Percentiles rank a stretch among this genome's conserved stretches.
These are phyloP conservation scores for Hapsidospora chrysogenum DNA, from an alignment of 495 filamentous ascomycete species.

Conservation along the genomic window DNA sequence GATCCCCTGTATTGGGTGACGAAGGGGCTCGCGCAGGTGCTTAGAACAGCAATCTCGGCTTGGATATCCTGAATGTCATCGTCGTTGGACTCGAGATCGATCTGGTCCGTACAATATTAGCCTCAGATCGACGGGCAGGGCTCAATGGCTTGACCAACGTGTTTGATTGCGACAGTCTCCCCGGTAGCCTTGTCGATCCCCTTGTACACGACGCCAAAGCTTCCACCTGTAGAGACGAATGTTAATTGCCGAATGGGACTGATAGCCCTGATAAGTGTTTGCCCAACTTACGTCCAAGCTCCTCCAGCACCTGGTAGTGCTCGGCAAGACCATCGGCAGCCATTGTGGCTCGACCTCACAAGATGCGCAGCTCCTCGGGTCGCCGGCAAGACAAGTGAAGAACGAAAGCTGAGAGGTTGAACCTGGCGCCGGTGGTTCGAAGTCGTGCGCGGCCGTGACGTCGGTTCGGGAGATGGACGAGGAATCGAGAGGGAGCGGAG, in stretches of 20 bases:
- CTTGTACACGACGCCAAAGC: constrained; percentile 95
- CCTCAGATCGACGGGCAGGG: neutral
- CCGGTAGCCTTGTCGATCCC: constrained; percentile 73
- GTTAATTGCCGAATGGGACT: constrained; percentile 5
- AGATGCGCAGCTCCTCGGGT: neutral
- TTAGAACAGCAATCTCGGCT: constrained; percentile 89
- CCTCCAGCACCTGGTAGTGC: constrained; percentile 81
- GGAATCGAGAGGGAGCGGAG: too few species aligned
- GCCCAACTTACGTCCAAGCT: constrained; percentile 63
- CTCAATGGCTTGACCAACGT: constrained; percentile 34
- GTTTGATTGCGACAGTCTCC: constrained; percentile 83
- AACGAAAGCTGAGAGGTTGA: too few species aligned
- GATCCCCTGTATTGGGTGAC: constrained; percentile 95
- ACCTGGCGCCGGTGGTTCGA: neutral
- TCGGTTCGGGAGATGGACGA: too few species aligned
- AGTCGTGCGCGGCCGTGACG: too few species aligned
- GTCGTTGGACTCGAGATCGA: constrained; percentile 94
- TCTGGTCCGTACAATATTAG: constrained; percentile 29
- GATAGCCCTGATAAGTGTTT: neutral
- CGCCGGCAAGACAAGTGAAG: too few species aligned
- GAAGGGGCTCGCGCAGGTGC: constrained; percentile 80
- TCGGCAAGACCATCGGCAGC: constrained; percentile 54
- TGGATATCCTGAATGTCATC: constrained; percentile 98
- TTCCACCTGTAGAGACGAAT: constrained; percentile 42
- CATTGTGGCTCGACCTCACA: constrained; percentile 13